A percentile compares a stretch with the other conserved stretches of the same genome.
Evolutionary conservation across 2,329 filamentous ascomycete genomes (phyloP).

Genomic region (Sarocladium oryzae): DNA sequence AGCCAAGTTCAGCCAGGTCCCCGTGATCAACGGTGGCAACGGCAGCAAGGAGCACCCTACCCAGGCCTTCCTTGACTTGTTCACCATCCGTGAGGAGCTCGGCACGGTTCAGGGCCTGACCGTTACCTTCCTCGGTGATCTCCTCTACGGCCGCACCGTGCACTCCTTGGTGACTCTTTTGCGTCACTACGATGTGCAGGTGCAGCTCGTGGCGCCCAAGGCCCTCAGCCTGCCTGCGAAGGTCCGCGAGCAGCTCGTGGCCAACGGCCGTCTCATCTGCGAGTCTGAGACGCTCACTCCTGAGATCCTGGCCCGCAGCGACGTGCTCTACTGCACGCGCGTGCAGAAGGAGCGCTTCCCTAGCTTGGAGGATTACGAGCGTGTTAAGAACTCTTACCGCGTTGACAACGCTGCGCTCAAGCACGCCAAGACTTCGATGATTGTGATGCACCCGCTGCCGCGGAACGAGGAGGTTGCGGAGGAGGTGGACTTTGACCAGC

Average conservation of each 20-base stretch:
- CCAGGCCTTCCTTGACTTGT: slow-evolving; percentile 94
- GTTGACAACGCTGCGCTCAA: slow-evolving; percentile 87
- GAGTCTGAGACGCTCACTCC: slow-evolving; percentile 76
- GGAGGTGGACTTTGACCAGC: slow-evolving; percentile 95
- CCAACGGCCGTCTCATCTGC: slow-evolving; percentile 67
- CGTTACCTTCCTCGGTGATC: slow-evolving; percentile 91
- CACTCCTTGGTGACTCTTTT: slow-evolving; percentile 93
- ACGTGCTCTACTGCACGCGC: slow-evolving; percentile 94
- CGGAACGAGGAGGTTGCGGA: slow-evolving; percentile 89
- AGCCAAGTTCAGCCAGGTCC: slow-evolving; percentile 80
- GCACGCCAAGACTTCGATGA: slow-evolving; percentile 85
- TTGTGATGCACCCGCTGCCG: slow-evolving; percentile 92
- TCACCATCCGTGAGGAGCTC: slow-evolving; percentile 96
- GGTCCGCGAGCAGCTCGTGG: slow-evolving; percentile 64
- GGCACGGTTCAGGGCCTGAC: slow-evolving; percentile 92
- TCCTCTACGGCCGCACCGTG: slow-evolving; percentile 87
- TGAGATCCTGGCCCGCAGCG: slow-evolving; percentile 77
- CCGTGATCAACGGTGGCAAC: slow-evolving; percentile 96
- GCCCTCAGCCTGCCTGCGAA: slow-evolving; percentile 69
- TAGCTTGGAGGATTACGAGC: slow-evolving; percentile 73
- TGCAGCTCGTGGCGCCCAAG: slow-evolving; percentile 84
- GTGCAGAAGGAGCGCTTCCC: slow-evolving; percentile 95
- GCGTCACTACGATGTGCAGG: slow-evolving; percentile 87
- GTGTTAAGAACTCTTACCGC: slow-evolving; percentile 80
- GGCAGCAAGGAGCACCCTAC: slow-evolving; percentile 95